Base-by-base conservation (phyloP, 2,329 filamentous ascomycete genomes). In the Esteya vermicola region DNA sequence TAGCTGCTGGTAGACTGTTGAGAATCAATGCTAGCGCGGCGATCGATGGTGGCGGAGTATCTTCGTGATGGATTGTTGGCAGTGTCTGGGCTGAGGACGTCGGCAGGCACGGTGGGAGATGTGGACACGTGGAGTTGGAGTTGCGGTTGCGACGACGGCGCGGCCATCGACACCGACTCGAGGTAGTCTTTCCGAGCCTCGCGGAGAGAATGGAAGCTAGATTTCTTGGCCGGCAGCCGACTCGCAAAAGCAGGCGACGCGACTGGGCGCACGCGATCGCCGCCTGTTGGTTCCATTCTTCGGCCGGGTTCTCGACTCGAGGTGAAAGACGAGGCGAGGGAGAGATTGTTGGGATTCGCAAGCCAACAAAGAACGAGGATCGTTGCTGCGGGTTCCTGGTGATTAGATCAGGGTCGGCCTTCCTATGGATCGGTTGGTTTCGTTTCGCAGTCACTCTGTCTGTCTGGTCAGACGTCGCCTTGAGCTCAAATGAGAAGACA, bases 151-250 rank as follows among this genome's bases (percentile, higher is more conserved):
- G 16, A 12, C 9, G n/a, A 23, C 33, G 5, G 44, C 36, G 25
- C 22, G 25, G 33, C 38, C 14, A 22, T 20, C 14, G 3, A 23
- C 9, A 18, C 18, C 4, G 20, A 14, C 33, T 31, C 41, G 27
- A 23, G 20, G 16, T 22, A 23, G 35, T 16, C n/a, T 22, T 30
- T 9, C 41, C 39, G 43, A 16, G 13, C 19, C 20, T 42, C 38
- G 32, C 41, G 41, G 18, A 42, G 33, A 6, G 46, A 44, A 23
- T 41, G 41, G 22, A 21, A 43, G 41, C 46, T 47, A 31, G 37
- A 45, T 30, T 40, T 45, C 36, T 42, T 40, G 16, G 43, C 41
- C 13, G 43, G 43, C 22, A 45, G 32, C 1, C 43, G 43, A 33
- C 41, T 43, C 4, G 38, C 2, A 19, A 37, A 38, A 19, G 36